Conservation (phyloP, 768 basidiomycete genomes). For the Peribolospora kevripleyi region DNA sequence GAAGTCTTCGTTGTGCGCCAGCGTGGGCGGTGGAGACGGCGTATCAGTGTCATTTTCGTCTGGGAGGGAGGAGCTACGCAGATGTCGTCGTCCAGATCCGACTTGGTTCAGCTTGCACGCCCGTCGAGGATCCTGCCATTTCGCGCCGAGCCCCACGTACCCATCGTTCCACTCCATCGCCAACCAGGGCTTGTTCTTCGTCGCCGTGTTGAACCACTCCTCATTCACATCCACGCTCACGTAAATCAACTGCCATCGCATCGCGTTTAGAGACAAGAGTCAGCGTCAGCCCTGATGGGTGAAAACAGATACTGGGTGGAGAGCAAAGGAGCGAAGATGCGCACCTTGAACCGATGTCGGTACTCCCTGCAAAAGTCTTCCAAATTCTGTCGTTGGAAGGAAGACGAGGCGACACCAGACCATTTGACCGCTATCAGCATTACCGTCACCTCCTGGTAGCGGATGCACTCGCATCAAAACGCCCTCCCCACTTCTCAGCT, state of each 20-base stretch:
- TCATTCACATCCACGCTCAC: constrained; percentile 8
- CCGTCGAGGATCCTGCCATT: neutral
- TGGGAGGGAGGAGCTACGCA: neutral
- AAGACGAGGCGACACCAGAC: no score
- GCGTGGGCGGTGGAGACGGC: neutral
- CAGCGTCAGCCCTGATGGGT: no score
- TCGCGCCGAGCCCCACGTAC: neutral
- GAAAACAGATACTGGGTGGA: no score
- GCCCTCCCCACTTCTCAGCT: no score
- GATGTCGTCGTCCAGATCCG: neutral
- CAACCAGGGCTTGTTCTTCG: constrained; percentile 3
- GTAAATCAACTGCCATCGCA: constrained; percentile 1
- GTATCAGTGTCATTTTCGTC: neutral
- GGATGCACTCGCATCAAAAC: no score
- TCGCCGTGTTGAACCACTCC: constrained; percentile 1
- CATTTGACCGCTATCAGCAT: no score
- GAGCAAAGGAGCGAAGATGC: no score
- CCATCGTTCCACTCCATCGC: constrained; percentile 15
- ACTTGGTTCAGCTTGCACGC: neutral
- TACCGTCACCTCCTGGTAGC: no score
- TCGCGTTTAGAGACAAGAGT: no score
- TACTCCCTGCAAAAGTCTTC: neutral
- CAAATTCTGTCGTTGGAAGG: neutral
- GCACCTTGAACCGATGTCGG: constrained; percentile 10
- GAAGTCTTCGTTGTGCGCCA: constrained; percentile 6